Conservation (phyloP, 768 basidiomycete genomes). For the Sporobolomyces phaffii region DNA sequence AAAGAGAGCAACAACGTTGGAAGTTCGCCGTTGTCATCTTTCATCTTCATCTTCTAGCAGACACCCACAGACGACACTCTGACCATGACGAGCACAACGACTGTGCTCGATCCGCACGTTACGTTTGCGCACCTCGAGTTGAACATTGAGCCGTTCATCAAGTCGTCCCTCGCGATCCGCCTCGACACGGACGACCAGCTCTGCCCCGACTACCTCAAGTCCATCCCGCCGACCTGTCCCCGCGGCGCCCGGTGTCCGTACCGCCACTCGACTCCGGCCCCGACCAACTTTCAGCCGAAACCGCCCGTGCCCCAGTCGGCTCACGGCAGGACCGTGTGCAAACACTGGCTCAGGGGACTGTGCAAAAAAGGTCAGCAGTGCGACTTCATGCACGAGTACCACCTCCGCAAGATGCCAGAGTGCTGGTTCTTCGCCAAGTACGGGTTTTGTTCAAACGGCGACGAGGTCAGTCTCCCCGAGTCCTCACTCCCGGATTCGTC, state of each 20-base stretch:
- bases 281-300: slow-evolving; percentile 81
- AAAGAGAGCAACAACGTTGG: background rate
- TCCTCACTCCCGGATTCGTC: background rate
- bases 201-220: slow-evolving; percentile 68
- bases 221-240: slow-evolving; percentile 79
- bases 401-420: slow-evolving; percentile 93
- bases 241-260: slow-evolving; percentile 86
- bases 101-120: background rate
- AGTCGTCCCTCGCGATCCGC: slow-evolving; percentile 24
- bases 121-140: slow-evolving; percentile 25
- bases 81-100: slow-evolving; percentile 3
- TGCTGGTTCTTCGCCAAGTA: slow-evolving; percentile 99
- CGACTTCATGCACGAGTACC: slow-evolving; percentile 98
- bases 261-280: slow-evolving; percentile 71
- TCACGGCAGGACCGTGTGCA: slow-evolving; percentile 72
- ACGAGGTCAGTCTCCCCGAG: slow-evolving; percentile 45
- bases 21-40: background rate
- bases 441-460: slow-evolving; percentile 93
- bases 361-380: slow-evolving; percentile 98
- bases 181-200: slow-evolving; percentile 70
- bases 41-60: background rate
- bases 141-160: slow-evolving; percentile 38
- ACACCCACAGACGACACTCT: too few relatives aligned
- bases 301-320: slow-evolving; percentile 72
- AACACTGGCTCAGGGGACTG: slow-evolving; percentile 94